A percentile compares a stretch with the other conserved stretches of the same genome.
phyloP scores from a whole-genome alignment of 1,139 yeast genomes.

The Pichia sp. region DNA sequence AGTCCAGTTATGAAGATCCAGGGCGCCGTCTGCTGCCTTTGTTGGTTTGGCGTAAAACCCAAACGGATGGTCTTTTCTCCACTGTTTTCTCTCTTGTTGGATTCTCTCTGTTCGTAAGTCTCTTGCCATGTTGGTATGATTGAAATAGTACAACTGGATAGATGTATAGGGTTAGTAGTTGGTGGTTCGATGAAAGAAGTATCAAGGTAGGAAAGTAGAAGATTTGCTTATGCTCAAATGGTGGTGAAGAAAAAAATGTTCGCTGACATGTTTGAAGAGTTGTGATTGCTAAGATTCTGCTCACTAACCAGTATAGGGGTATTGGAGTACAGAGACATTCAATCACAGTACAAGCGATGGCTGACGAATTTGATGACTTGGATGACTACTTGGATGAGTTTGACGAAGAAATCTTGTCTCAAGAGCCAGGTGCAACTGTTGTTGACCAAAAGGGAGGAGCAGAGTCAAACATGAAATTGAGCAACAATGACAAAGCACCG shows the following conservation, averaged over 20 bases:
- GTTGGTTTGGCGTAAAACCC: constrained; percentile 92
- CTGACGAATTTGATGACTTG: constrained; percentile 65
- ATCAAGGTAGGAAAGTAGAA: neutral
- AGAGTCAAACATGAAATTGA: neutral
- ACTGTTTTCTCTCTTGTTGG: constrained; percentile 88
- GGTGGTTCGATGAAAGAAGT: neutral
- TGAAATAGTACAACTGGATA: neutral
- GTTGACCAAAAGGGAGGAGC: neutral
- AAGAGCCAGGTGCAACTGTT: constrained; percentile 50
- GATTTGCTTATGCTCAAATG: neutral
- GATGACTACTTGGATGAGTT: constrained; percentile 74
- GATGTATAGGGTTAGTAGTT: neutral
- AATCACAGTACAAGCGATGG: constrained; percentile 9
- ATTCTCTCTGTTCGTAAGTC: constrained; percentile 70
- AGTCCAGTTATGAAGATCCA: constrained; percentile 83
- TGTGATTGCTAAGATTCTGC: neutral
- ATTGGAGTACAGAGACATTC: neutral
- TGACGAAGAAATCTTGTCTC: constrained; percentile 67
- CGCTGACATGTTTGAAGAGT: neutral
- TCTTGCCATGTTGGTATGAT: constrained; percentile 22
- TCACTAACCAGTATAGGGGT: no score
- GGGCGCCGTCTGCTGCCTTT: constrained; percentile 71
- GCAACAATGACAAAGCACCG: constrained; percentile 3
- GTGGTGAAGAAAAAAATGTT: neutral
- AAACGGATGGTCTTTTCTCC: constrained; percentile 99